Evolutionary conservation across 805 yeast genomes (phyloP).

Genomic region (Pichia thaimueangensis): DNA sequence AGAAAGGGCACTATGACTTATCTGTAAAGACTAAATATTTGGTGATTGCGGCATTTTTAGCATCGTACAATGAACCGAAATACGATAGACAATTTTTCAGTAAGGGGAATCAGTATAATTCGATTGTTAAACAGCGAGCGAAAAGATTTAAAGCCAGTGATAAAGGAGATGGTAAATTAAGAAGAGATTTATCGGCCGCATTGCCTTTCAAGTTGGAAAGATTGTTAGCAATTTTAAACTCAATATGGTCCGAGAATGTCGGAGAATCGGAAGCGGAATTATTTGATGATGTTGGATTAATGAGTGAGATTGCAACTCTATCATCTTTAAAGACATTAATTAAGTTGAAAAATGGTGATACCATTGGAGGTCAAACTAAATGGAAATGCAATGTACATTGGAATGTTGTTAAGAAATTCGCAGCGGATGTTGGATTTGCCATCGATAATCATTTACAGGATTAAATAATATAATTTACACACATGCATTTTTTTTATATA

Average conservation of each 20-base stretch:
- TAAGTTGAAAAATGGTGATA: conserved; percentile 27
- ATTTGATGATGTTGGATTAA: conserved; percentile 30
- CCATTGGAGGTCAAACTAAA: conserved; percentile 59
- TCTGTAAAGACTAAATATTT: conserved; percentile 61
- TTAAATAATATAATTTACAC: no score
- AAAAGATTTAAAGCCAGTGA: conserved; percentile 18
- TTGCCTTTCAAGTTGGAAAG: conserved; percentile 73
- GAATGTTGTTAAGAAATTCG: conserved; percentile 53
- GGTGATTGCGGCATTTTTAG: conserved; percentile 76
- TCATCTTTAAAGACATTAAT: conserved; percentile 28
- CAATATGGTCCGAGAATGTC: conserved; percentile 45
- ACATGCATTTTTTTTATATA: no score
- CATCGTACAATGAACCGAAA: conserved; percentile 67
- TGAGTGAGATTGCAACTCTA: conserved; percentile 33
- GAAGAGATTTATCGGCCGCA: conserved; percentile 61
- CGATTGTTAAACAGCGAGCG: conserved; percentile 32
- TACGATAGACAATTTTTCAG: conserved; percentile 69
- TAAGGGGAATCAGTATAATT: conserved; percentile 44
- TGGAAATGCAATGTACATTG: conserved; percentile 78
- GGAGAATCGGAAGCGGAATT: conserved; percentile 31
- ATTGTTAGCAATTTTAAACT: conserved; percentile 68
- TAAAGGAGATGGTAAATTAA: conserved; percentile 41
- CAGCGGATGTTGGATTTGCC: conserved; percentile 60
- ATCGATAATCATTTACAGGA: conserved; percentile 49
- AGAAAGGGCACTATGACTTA: conserved; percentile 35